Evolutionary conservation across 2,329 filamentous ascomycete genomes (phyloP).

Genomic region (Scedosporium boydii): DNA sequence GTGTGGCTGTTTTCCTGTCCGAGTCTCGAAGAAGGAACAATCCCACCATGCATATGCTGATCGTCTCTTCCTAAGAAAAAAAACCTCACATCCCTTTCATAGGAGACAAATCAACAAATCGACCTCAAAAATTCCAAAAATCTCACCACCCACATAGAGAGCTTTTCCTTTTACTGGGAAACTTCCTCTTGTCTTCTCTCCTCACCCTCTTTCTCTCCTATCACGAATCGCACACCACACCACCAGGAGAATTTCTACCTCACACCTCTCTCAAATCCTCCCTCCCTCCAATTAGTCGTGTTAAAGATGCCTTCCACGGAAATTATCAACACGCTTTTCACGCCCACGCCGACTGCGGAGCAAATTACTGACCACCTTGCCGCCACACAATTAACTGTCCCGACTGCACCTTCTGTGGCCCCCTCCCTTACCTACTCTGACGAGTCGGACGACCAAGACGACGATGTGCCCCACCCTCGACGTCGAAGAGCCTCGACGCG

Average conservation of each 20-base stretch:
- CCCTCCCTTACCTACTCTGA: slow-evolving; percentile 56
- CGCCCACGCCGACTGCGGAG: slow-evolving; percentile 17
- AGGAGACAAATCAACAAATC: neutral
- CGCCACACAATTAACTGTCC: neutral
- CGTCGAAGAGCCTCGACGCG: slow-evolving; percentile 59
- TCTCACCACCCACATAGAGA: neutral
- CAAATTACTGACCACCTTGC: neutral
- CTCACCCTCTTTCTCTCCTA: neutral
- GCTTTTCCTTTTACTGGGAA: neutral
- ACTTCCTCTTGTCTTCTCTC: neutral
- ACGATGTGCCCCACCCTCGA: slow-evolving; percentile 29
- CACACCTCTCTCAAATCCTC: neutral
- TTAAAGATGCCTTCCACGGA: slow-evolving; percentile 14
- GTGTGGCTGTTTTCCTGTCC: neutral
- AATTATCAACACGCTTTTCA: slow-evolving; percentile 20
- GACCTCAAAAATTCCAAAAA: neutral
- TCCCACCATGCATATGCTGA: neutral
- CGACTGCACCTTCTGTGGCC: slow-evolving; percentile 36
- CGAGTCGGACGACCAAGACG: slow-evolving; percentile 50
- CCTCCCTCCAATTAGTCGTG: neutral
- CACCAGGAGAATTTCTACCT: neutral
- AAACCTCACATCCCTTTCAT: neutral
- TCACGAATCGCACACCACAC: neutral
- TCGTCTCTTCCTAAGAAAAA: neutral
- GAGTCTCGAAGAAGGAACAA: neutral